A percentile compares a stretch with the other conserved stretches of the same genome.
phyloP scores from a whole-genome alignment of 257 asterid species.

The Gynochthodes officinalis region DNA sequence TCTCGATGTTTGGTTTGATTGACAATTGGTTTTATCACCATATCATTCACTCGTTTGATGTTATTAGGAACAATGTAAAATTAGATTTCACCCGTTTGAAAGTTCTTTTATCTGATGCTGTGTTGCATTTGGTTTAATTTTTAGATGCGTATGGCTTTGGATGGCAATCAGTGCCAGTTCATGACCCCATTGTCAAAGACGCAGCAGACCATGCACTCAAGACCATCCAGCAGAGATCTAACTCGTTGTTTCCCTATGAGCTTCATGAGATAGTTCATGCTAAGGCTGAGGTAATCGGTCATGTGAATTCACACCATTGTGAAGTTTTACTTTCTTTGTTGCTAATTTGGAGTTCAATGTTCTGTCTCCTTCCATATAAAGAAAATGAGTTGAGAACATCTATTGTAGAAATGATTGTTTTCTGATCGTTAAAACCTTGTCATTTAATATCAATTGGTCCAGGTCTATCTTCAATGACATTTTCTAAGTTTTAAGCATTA shows the following conservation, averaged over 20 bases:
- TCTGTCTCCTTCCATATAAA: background rate
- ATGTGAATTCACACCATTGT: background rate
- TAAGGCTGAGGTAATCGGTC: constrained; percentile 58
- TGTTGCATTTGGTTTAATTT: constrained; percentile 9
- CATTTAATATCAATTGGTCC: no score
- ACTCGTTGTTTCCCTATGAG: constrained; percentile 68
- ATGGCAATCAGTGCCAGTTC: constrained; percentile 67
- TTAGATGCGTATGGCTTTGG: constrained; percentile 52
- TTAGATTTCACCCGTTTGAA: background rate
- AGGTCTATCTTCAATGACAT: background rate
- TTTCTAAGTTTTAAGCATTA: no score
- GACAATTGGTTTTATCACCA: no score
- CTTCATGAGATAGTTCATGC: constrained; percentile 72
- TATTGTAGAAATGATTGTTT: background rate
- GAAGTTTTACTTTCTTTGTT: background rate
- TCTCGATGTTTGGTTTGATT: no score
- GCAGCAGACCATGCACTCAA: constrained; percentile 81
- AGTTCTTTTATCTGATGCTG: background rate
- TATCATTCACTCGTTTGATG: no score
- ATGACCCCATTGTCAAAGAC: constrained; percentile 78
- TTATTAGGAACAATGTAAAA: background rate
- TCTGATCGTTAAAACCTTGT: background rate
- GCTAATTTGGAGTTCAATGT: background rate
- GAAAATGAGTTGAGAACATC: background rate
- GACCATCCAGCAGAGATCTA: constrained; percentile 79